Percentiles rank a stretch among this genome's conserved stretches.
phyloP scores from a whole-genome alignment of 2,329 filamentous ascomycete genomes.

The Albifimbria verrucaria region DNA sequence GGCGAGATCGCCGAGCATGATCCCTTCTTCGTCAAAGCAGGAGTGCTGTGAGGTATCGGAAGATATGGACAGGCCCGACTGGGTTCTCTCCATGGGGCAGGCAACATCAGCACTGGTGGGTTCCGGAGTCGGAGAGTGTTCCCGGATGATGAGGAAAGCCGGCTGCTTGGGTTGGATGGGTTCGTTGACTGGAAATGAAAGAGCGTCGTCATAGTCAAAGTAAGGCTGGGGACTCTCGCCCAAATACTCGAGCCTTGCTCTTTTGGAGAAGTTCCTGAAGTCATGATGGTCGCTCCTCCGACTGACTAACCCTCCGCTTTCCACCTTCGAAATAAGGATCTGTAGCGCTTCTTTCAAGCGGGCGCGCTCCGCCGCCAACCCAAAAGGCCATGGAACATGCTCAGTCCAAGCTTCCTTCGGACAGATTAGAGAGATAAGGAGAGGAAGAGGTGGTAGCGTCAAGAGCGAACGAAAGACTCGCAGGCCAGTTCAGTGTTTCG shows the following conservation, averaged over 20 bases:
- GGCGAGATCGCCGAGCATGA: slow-evolving; percentile 40
- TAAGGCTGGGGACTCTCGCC: neutral
- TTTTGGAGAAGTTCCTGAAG: slow-evolving; percentile 19
- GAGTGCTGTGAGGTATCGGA: slow-evolving; percentile 34
- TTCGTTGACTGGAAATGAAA: slow-evolving; percentile 13
- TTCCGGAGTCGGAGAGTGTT: slow-evolving; percentile 24
- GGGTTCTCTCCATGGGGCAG: slow-evolving; percentile 43
- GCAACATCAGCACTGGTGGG: slow-evolving; percentile 13
- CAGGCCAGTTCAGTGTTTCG: neutral
- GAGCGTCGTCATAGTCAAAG: slow-evolving; percentile 10
- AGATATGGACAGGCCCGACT: slow-evolving; percentile 46
- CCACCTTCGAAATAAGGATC: slow-evolving; percentile 29
- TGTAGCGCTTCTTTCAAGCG: slow-evolving; percentile 20
- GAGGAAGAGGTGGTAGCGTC: neutral
- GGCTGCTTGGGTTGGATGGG: slow-evolving; percentile 28
- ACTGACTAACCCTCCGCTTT: slow-evolving; percentile 36
- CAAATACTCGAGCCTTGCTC: slow-evolving; percentile 13
- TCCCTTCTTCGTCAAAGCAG: slow-evolving; percentile 25
- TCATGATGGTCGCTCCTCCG: slow-evolving; percentile 22
- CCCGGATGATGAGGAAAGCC: slow-evolving; percentile 37
- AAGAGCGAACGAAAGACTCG: neutral
- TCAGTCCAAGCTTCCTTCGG: slow-evolving; percentile 10
- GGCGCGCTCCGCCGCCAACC: slow-evolving; percentile 31
- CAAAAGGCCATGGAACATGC: slow-evolving; percentile 39
- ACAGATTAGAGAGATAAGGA: slow-evolving; percentile 3